Evolutionary conservation across 1,284 basidiomycete genomes (phyloP), one percentile per base, ranked within the genome.

Genomic region (Ganoderma sp.): DNA sequence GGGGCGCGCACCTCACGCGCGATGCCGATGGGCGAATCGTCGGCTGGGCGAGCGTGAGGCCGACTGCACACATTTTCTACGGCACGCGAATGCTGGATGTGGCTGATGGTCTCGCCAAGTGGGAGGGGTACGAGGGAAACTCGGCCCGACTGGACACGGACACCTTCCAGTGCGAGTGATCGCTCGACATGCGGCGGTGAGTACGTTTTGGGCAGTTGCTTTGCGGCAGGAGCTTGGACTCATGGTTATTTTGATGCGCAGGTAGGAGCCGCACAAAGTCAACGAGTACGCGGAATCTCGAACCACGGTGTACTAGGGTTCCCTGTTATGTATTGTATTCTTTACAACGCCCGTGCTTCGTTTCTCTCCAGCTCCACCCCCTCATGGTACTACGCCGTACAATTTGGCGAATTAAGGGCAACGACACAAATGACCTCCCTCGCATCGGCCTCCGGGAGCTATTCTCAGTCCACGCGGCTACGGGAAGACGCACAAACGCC

Each of bases 11-110:
- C 64, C 78, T 91, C 19, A 81, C 85, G 64, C 79, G 89, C 54
- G 84, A 85, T 68, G 80, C 77, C 4, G 77, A 81, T 1, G 86
- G 86, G 9, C 80, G 77, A 61, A 84, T 88, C 63, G 77, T 82
- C 67, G 74, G 80, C 37, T 87, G 85, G 85, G 85, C 87, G 1
- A 69, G 74, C 12, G 77, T 89, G 57, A 84, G 83, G 72, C 89
- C 89, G 0, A 88, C 85, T 0, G 84, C 82, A 12, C 90, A 90
- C 75, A 86, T 87, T 12, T 90, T 90, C 77, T 90, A 90, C 71
- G 87, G 78, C 8, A 90, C 89, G 22, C 80, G 87, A 25, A 77
- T 89, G 79, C 69, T 90, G 63, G 87, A 89, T 65, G 76, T 90
- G 14, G 66, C 79, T 9, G 89, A 90, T 71, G 80, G 72, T 4